Evolutionary conservation across 139 green algal species (phyloP), one percentile per base, ranked within the genome.

Genomic region (Tetradesmus lagerheimii): DNA sequence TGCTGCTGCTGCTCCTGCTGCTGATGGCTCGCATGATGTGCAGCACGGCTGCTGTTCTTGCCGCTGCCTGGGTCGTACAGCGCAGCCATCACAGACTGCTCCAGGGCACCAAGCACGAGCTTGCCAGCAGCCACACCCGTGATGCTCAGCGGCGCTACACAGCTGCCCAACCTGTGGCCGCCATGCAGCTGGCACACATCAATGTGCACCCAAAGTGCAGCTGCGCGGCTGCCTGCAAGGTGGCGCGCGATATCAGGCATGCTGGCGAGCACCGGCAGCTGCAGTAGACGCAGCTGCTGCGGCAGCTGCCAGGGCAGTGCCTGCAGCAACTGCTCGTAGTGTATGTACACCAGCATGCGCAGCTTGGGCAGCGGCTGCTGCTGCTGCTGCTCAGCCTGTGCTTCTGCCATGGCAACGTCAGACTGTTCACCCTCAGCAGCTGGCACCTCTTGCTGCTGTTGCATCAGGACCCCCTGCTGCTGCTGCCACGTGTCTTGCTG

Each of bases 271-370:
- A 14, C 8, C 6, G 78, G 78, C 78, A 35, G 38, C 39, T 41
- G 29, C 29, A 25, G 78, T 27, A 62, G 39, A 16, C 27, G 57
- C 57, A 88, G 57, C 23, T 38, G n/a, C 23, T 78, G 53, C 6
- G 53, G 50, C 82, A 80, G n/a, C 25, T 62, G 62, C 83, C 62
- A 88, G 4, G 83, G 83, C 27, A 88, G 38, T 12, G 38, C 41
- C 38, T 88, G 62, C 38, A 88, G 64, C 23, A 88, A 64, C 64
- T 88, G 83, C 64, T 88, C 83, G 34, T 81, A 88, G 64, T 88
- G 83, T 6, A 88, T 41, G 39, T 88, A 88, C 38, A 80, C 83
- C 38, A 88, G 38, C 83, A 88, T 80, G 47, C 83, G 83, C 25
- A 88, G 38, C 64, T 80, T 80, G 57, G 18, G 57, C 53, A n/a